Conservation (phyloP, 2,329 filamentous ascomycete species). For the Trichophyton rubrum region DNA sequence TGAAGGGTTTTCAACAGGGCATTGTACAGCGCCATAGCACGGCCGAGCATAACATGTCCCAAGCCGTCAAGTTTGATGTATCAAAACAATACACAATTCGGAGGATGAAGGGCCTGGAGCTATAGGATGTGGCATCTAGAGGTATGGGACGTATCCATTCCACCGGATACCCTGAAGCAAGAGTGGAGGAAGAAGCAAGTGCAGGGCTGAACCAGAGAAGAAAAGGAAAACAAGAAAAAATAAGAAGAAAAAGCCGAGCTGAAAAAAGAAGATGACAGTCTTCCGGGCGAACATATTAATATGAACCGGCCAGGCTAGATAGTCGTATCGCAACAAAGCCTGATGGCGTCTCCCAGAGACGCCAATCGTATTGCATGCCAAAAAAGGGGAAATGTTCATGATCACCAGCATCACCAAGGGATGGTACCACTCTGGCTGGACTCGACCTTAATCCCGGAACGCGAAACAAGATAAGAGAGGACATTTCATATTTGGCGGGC, state of each 20-base stretch:
- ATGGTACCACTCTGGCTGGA: background rate
- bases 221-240: background rate
- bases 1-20: background rate
- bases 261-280: background rate
- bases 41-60: background rate
- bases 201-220: background rate
- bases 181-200: background rate
- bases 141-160: background rate
- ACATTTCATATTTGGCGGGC: constrained; percentile 3
- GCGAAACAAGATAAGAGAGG: constrained; percentile 1
- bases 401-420: background rate
- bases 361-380: background rate
- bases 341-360: background rate
- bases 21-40: background rate
- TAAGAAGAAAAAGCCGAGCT: background rate
- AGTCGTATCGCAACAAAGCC: background rate
- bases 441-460: background rate
- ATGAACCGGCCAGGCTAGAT: background rate
- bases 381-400: background rate
- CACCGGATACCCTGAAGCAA: background rate
- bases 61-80: background rate
- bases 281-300: background rate
- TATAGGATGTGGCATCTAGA: background rate
- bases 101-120: background rate
- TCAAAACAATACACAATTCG: background rate